phyloP scores from a whole-genome alignment of 2,329 filamentous ascomycete species.

The Eutypella sp. region DNA sequence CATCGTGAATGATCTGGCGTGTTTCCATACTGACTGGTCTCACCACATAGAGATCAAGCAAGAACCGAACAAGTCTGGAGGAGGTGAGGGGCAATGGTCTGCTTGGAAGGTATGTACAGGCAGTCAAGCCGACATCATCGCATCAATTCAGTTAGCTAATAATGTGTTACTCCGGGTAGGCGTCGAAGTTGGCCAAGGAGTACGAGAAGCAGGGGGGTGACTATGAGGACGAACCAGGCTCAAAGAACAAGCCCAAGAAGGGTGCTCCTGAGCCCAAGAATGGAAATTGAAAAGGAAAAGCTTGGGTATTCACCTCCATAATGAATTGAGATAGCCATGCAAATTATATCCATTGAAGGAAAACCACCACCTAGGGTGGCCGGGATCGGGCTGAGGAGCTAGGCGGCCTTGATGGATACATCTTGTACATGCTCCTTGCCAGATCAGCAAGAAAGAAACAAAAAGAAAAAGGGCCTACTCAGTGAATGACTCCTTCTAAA shows the following conservation, averaged over 20 bases:
- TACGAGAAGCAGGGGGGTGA: slow-evolving; percentile 37
- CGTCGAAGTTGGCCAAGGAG: slow-evolving; percentile 34
- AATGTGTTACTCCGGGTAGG: slow-evolving; percentile 14
- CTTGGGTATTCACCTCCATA: background rate
- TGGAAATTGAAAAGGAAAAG: slow-evolving; percentile 5
- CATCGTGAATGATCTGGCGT: background rate
- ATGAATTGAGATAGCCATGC: no score
- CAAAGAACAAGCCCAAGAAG: slow-evolving; percentile 31
- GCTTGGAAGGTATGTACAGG: slow-evolving; percentile 29
- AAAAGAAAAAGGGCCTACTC: no score
- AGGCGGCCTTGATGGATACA: no score
- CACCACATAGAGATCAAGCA: slow-evolving; percentile 33
- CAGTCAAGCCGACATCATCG: no score
- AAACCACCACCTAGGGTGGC: no score
- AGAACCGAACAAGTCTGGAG: slow-evolving; percentile 36
- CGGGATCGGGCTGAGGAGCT: no score
- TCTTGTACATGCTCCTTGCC: no score
- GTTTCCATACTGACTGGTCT: background rate
- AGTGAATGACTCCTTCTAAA: no score
- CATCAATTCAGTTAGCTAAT: background rate
- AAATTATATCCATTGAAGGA: no score
- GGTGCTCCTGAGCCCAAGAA: slow-evolving; percentile 16
- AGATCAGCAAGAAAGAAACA: no score
- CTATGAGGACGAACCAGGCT: slow-evolving; percentile 35
- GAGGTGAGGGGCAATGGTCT: slow-evolving; percentile 34